These are phyloP conservation scores for Coniosporium tulheliwenetii DNA, from an alignment of 2,329 filamentous ascomycete species.

Conservation along the genomic window DNA sequence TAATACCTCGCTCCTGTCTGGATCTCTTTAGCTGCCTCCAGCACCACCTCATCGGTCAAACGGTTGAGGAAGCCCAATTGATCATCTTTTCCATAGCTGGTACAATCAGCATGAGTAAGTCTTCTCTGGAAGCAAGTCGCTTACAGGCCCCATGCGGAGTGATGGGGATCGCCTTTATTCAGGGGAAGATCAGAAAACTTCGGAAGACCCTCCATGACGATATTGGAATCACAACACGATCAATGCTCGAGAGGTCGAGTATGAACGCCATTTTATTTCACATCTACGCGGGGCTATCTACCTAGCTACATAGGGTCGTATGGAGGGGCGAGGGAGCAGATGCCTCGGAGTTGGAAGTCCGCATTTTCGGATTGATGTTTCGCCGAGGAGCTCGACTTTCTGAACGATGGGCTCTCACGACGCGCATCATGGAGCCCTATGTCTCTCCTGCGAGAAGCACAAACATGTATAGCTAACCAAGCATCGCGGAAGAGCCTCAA, in stretches of 20 bases:
- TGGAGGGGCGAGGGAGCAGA: too few relatives aligned
- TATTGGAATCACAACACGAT: not conserved
- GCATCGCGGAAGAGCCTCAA: constrained; percentile 17
- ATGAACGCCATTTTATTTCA: too few relatives aligned
- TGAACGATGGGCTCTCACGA: too few relatives aligned
- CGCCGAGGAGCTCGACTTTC: too few relatives aligned
- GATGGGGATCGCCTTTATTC: constrained; percentile 28
- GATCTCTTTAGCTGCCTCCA: constrained; percentile 35
- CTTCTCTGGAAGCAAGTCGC: constrained; percentile 1
- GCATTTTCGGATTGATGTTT: too few relatives aligned
- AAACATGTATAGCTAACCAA: constrained; percentile 18
- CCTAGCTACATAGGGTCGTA: too few relatives aligned
- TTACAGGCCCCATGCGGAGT: constrained; percentile 23
- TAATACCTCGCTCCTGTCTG: constrained; percentile 33
- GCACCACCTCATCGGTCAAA: constrained; percentile 38
- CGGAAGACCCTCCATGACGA: constrained; percentile 15
- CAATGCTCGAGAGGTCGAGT: too few relatives aligned
- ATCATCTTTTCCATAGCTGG: constrained; percentile 39
- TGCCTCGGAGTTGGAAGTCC: too few relatives aligned
- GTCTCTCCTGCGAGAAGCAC: constrained; percentile 21
- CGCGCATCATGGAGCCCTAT: constrained; percentile 8
- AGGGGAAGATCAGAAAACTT: constrained; percentile 33
- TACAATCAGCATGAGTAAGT: constrained; percentile 16
- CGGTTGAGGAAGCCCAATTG: constrained; percentile 46
- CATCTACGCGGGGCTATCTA: too few relatives aligned